Base-by-base conservation (phyloP, 768 basidiomycete genomes). In the Kwoniella shandongensis region DNA sequence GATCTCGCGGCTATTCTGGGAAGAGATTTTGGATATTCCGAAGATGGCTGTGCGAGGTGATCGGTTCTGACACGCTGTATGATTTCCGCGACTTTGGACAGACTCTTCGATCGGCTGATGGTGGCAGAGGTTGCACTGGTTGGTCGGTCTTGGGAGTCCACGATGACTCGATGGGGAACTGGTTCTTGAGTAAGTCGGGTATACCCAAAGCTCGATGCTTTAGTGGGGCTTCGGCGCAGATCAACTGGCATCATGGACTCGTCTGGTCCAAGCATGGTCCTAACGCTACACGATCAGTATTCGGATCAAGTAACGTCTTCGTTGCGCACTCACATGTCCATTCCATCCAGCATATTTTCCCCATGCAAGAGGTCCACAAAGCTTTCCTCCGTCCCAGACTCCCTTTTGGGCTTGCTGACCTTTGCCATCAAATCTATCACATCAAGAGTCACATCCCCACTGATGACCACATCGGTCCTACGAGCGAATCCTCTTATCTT, bases 311-410 rank as follows among this genome's bases (percentile, higher is more conserved):
- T n/a, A n/a, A n/a, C n/a, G n/a, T 10, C n/a, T 2, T 18, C 26
- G 32, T 32, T 29, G 38, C 23, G 29, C 13, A 68, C 69, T 58
- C 38, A 71, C 69, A 36, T 30, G 26, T 68, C 64, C 27, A 63
- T 29, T 8, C 54, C 59, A 23, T 66, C 69, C n/a, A 53, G 44
- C 23, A 44, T 48, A 17, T 52, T 18, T 5, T 63, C 61, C 22
- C 35, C 65, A 47, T 62, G 51, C 6, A 72, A 44, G 23, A 72
- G 42, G 51, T 72, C 68, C 23, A 65, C 63, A 39, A 72, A 67
- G 42, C 70, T 72, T 44, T 72, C 70, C 44, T 72, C 70, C 1
- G 63, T 66, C 20, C 67, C 67, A 18, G 59, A 60, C 12, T 54
- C 51, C 46, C 63, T 41, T 26, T 69, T 65, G 13, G 59, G 63